A percentile compares a stretch with the other conserved stretches of the same genome.
phyloP scores from a whole-genome alignment of 2,329 filamentous ascomycete species.

The Nectriaceae sp. region DNA sequence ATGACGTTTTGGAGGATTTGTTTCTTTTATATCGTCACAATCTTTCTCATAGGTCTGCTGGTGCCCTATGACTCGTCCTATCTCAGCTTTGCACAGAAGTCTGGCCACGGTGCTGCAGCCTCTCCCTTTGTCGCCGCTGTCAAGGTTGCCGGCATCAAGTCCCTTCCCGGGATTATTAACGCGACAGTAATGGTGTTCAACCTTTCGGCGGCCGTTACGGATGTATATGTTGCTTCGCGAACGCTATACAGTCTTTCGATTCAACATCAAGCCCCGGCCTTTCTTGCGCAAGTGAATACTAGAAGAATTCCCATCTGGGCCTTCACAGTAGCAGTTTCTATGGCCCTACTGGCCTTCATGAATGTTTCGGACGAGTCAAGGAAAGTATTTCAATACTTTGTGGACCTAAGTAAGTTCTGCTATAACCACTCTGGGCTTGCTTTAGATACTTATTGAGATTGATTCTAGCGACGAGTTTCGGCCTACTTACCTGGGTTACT shows the following conservation, averaged over 20 bases:
- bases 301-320: neutral
- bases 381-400: conserved; percentile 62
- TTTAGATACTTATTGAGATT: neutral
- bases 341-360: conserved; percentile 68
- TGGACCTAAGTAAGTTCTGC: conserved; percentile 49
- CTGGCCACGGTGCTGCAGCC: conserved; percentile 39
- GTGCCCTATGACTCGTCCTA: conserved; percentile 38
- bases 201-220: conserved; percentile 60
- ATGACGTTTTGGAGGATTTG: conserved; percentile 38
- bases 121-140: conserved; percentile 63
- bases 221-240: conserved; percentile 53
- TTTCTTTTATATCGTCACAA: conserved; percentile 39
- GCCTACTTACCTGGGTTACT: conserved; percentile 65
- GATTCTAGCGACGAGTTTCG: conserved; percentile 55
- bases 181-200: conserved; percentile 60
- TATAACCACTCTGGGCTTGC: neutral
- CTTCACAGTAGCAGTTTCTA: conserved; percentile 20
- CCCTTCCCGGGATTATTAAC: conserved; percentile 54
- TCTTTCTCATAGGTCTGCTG: conserved; percentile 40
- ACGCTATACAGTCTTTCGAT: conserved; percentile 50
- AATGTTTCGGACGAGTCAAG: conserved; percentile 59
- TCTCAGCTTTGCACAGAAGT: conserved; percentile 51
- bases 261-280: conserved; percentile 42
- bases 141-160: conserved; percentile 45
- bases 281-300: neutral